Percentiles rank a stretch among this genome's conserved stretches.
phyloP scores from a whole-genome alignment of 495 filamentous ascomycete genomes.

The Penicillium turbatum region DNA sequence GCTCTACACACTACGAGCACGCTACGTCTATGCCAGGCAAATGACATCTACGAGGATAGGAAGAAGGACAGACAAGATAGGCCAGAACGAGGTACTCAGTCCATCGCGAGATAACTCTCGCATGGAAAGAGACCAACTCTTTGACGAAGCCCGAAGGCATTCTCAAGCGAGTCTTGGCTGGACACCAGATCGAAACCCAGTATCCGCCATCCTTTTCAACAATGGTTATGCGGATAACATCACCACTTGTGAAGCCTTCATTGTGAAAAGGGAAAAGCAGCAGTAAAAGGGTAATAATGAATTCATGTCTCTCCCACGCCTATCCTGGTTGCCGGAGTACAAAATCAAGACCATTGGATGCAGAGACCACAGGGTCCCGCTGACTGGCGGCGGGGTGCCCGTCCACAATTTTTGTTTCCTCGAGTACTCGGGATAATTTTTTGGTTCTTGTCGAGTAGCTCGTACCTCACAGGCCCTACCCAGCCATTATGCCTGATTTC shows the following conservation, averaged over 20 bases:
- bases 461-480: slow-evolving; percentile 36
- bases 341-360: slow-evolving; percentile 33
- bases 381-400: slow-evolving; percentile 17
- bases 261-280: slow-evolving; percentile 43
- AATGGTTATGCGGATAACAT: slow-evolving; percentile 50
- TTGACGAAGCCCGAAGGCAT: slow-evolving; percentile 15
- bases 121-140: slow-evolving; percentile 25
- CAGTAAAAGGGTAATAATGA: slow-evolving; percentile 34
- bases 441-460: slow-evolving; percentile 38
- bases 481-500: slow-evolving; percentile 19
- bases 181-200: slow-evolving; percentile 13
- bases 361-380: slow-evolving; percentile 27
- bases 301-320: slow-evolving; percentile 47
- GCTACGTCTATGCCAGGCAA: slow-evolving; percentile 5
- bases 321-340: slow-evolving; percentile 43
- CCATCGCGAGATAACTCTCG: slow-evolving; percentile 1
- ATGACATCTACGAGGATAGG: slow-evolving; percentile 1
- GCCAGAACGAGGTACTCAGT: slow-evolving; percentile 20
- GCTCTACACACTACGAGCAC: neutral
- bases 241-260: slow-evolving; percentile 48
- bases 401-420: slow-evolving; percentile 28
- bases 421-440: slow-evolving; percentile 24
- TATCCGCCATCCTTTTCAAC: slow-evolving; percentile 37
- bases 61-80: slow-evolving; percentile 24
- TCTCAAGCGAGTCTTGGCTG: slow-evolving; percentile 24